These are phyloP conservation scores for Penicillium sp. DNA, from an alignment of 2,329 filamentous ascomycete species.

Conservation along the genomic window DNA sequence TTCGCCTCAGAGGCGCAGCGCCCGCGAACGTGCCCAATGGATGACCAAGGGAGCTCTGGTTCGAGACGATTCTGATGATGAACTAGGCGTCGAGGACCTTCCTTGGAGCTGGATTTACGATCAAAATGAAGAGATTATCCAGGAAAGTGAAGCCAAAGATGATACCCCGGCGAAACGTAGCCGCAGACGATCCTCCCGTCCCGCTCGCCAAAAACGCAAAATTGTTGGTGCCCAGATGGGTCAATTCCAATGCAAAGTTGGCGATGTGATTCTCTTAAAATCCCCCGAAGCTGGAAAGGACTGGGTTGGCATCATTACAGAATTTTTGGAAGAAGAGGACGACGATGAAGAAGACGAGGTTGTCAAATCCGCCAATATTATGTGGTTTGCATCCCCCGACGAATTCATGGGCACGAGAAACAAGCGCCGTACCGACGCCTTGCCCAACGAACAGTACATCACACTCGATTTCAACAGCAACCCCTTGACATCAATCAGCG, in stretches of 20 bases:
- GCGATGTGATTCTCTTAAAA: conserved; percentile 83
- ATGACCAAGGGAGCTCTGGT: conserved; percentile 62
- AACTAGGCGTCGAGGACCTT: conserved; percentile 69
- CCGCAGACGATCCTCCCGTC: conserved; percentile 33
- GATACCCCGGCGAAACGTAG: conserved; percentile 23
- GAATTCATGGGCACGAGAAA: conserved; percentile 81
- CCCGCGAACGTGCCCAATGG: conserved; percentile 46
- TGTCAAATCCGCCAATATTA: conserved; percentile 76
- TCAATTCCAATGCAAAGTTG: conserved; percentile 73
- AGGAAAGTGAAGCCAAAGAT: conserved; percentile 15
- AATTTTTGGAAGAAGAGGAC: conserved; percentile 73
- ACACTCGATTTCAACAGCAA: conserved; percentile 86
- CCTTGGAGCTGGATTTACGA: conserved; percentile 79
- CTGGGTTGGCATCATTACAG: conserved; percentile 87
- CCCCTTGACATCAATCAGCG: conserved; percentile 83
- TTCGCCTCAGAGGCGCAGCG: conserved; percentile 21
- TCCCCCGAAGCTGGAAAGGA: conserved; percentile 82
- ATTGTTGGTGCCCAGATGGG: conserved; percentile 85
- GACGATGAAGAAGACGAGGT: conserved; percentile 56
- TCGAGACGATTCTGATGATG: conserved; percentile 84
- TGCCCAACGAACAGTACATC: conserved; percentile 89
- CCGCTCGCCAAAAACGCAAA: conserved; percentile 37
- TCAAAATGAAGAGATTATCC: conserved; percentile 24
- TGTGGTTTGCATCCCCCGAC: conserved; percentile 89
- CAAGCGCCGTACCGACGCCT: conserved; percentile 77